Conservation (phyloP, 2,329 filamentous ascomycete species). For the Fusarium dlaminii region DNA sequence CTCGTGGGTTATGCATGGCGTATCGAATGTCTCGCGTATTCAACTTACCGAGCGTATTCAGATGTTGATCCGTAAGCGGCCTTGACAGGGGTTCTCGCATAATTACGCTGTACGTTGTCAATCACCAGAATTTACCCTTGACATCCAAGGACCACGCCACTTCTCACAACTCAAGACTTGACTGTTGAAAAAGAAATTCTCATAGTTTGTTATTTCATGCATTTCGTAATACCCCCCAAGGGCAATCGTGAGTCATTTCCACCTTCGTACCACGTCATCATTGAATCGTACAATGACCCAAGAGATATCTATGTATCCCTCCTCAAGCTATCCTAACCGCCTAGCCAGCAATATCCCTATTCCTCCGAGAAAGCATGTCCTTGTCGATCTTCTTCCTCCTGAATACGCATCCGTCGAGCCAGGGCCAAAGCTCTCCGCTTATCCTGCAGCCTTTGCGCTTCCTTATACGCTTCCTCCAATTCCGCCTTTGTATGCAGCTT, state of each 20-base stretch:
- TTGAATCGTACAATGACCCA: too few species aligned
- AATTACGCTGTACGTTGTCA: background rate
- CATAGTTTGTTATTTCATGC: background rate
- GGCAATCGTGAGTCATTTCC: background rate
- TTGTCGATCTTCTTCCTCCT: rapidly evolving
- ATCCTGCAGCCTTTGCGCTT: background rate
- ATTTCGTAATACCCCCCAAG: background rate
- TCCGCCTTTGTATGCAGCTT: background rate
- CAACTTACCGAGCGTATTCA: background rate
- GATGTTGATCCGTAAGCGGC: background rate
- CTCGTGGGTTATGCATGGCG: background rate
- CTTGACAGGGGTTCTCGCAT: background rate
- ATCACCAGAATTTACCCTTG: background rate
- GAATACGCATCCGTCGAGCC: background rate
- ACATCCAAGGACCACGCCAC: background rate
- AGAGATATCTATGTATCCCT: rapidly evolving
- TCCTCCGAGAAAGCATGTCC: rapidly evolving
- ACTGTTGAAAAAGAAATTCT: rapidly evolving
- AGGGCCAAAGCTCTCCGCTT: background rate
- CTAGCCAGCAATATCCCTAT: background rate
- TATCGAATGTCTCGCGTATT: background rate
- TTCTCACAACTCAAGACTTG: too few species aligned
- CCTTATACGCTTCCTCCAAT: background rate
- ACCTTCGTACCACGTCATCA: rapidly evolving
- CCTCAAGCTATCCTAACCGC: rapidly evolving